These are phyloP conservation scores for Xerocomellus chrysenteron DNA, from an alignment of 768 basidiomycete genomes.

Conservation along the genomic window DNA sequence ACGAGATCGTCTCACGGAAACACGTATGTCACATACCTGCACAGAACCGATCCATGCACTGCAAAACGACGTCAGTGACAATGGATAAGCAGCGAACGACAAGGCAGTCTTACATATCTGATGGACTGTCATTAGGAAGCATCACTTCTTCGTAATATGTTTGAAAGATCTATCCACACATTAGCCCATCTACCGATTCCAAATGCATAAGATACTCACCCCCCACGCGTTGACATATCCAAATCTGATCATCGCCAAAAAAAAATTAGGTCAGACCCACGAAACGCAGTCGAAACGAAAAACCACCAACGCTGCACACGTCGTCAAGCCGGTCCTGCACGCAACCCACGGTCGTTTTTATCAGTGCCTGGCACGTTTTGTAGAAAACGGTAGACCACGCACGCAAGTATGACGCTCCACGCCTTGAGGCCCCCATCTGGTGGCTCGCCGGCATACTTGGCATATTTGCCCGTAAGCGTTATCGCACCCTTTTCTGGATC, in stretches of 20 bases:
- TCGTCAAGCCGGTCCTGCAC: slow-evolving; percentile 22
- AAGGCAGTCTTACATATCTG: slow-evolving; percentile 52
- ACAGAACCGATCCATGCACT: slow-evolving; percentile 83
- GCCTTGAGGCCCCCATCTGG: slow-evolving; percentile 33
- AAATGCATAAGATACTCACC: slow-evolving; percentile 39
- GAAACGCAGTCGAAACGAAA: neutral
- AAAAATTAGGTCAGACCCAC: neutral
- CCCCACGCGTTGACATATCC: slow-evolving; percentile 78
- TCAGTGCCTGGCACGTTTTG: neutral
- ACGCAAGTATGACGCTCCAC: slow-evolving; percentile 32
- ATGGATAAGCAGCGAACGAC: neutral
- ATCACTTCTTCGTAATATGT: slow-evolving; percentile 61
- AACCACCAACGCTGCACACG: slow-evolving; percentile 40
- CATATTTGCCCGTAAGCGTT: slow-evolving; percentile 11
- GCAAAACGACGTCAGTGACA: neutral
- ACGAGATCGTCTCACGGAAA: neutral
- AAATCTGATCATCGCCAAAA: slow-evolving; percentile 39
- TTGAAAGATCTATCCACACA: slow-evolving; percentile 59
- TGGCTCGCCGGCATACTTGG: slow-evolving; percentile 20
- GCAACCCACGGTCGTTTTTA: neutral
- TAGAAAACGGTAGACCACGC: neutral
- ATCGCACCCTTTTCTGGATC: slow-evolving; percentile 8
- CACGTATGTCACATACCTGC: slow-evolving; percentile 42
- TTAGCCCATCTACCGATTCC: neutral
- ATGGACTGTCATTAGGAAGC: slow-evolving; percentile 50